Conservation (phyloP, 176 grass and related monocot genomes). For the Themeda triandra region DNA sequence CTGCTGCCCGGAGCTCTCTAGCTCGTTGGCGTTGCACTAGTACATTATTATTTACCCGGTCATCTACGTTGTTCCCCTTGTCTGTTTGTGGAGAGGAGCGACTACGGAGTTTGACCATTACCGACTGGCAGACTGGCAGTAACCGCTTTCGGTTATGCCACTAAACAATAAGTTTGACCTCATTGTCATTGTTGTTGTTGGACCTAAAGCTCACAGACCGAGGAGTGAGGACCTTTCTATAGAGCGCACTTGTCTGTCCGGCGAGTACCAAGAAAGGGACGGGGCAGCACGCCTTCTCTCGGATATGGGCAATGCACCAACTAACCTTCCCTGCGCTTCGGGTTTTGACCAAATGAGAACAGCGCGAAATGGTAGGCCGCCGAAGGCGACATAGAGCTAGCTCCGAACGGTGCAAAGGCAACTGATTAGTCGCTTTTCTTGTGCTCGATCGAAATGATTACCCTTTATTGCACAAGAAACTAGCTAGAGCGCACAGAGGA, state of each 20-base stretch:
- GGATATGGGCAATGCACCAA: not conserved
- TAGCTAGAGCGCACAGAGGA: not conserved
- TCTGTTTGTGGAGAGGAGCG: not conserved
- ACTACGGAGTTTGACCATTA: not conserved
- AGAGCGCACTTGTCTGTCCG: not conserved
- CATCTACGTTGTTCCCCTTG: not conserved
- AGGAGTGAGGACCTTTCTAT: not conserved
- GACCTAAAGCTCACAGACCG: not conserved
- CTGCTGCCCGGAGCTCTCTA: too few relatives aligned
- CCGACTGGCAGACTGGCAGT: not conserved
- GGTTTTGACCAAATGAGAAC: not conserved
- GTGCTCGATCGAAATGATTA: not conserved
- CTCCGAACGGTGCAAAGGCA: not conserved
- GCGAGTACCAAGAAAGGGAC: not conserved
- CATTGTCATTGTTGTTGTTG: not conserved
- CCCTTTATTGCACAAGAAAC: not conserved
- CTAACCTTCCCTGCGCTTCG: conserved; percentile 9
- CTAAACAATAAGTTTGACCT: not conserved
- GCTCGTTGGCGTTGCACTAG: not conserved
- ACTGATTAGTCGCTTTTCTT: not conserved
- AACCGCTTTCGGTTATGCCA: not conserved
- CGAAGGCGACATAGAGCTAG: conserved; percentile 3
- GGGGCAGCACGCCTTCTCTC: conserved; percentile 2
- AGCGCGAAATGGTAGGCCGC: conserved; percentile 3
- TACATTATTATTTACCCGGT: too few relatives aligned